phyloP scores from a whole-genome alignment of 805 yeast species.

The Sugiyamaella valdiviana region DNA sequence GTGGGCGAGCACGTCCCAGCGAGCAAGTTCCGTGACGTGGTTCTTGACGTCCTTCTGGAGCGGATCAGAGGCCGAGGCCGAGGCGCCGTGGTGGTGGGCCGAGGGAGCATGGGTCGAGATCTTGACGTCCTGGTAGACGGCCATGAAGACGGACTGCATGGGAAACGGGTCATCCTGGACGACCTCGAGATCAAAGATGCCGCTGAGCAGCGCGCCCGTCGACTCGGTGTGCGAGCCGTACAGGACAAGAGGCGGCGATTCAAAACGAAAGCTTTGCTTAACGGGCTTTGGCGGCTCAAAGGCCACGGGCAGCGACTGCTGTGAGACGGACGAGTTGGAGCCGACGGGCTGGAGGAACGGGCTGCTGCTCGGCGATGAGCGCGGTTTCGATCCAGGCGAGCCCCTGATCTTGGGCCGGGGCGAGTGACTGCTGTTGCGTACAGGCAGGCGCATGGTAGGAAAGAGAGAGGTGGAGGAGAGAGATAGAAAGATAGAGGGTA shows the following conservation, averaged over 20 bases:
- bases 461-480: neutral
- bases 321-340: neutral
- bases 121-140: conserved; percentile 56
- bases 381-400: neutral
- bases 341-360: neutral
- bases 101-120: neutral
- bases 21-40: conserved; percentile 57
- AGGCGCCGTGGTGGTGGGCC: neutral
- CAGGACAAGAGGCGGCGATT: conserved; percentile 84
- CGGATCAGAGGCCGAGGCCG: neutral
- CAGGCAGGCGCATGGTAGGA: neutral
- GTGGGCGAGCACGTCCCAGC: conserved; percentile 76
- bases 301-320: neutral
- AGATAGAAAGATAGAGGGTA: neutral
- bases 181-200: conserved; percentile 59
- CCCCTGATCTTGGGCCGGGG: neutral
- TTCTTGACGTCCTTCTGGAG: conserved; percentile 24
- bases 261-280: conserved; percentile 51
- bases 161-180: conserved; percentile 38
- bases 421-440: neutral
- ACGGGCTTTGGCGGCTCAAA: neutral
- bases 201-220: conserved; percentile 81
- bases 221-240: conserved; percentile 76
- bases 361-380: neutral
- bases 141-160: conserved; percentile 53